Base-by-base conservation (phyloP, 2,329 filamentous ascomycete species). In the Blastomyces gilchristii region DNA sequence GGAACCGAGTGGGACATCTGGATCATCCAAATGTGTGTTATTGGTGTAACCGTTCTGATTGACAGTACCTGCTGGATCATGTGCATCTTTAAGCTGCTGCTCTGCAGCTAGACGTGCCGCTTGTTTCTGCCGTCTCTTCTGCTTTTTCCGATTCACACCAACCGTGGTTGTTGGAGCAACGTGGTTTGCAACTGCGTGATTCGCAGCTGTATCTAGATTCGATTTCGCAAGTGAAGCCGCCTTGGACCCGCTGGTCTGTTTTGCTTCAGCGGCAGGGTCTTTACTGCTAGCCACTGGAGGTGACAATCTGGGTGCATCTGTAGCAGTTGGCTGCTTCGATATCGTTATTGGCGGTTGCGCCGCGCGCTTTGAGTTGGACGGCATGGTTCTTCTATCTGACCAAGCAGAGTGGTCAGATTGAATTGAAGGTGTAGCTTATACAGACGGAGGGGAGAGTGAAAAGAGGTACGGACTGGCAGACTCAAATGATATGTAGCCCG, bases 61-160 rank as follows among this genome's bases (percentile, higher is more conserved):
- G 39, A 67, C 64, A 18, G 63, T 58, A 58, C 71, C 69, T 37
- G 63, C 43, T 22, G 68, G 65, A 41, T 64, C 61, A 62, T 71
- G 69, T 49, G 69, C 69, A 63, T 72, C 74, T 41, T 70, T 66
- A 8, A 71, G 72, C 66, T 79, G 77, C 68, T 79, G 79, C 41
- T 81, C 81, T 54, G 82, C 85, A 39, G 84, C 84, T 72, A 87
- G 85, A 65, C 87, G 87, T 41, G 90, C 88, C 43, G 88, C 89
- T 77, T 85, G 81, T 75, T 97, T 97, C 72, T 90, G 88, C 68
- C 92, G 85, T 69, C 92, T 86, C 81, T 96, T 97, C 76, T 94
- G 89, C 81, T 97, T 97, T 82, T 97, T 97, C 73, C 90, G 86
- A 77, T 96, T 97, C 60, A 92, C 87, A 49, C 41, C 60, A 58